These are phyloP conservation scores for Malus domestica DNA, from an alignment of 306 rosid species.

Conservation along the genomic window DNA sequence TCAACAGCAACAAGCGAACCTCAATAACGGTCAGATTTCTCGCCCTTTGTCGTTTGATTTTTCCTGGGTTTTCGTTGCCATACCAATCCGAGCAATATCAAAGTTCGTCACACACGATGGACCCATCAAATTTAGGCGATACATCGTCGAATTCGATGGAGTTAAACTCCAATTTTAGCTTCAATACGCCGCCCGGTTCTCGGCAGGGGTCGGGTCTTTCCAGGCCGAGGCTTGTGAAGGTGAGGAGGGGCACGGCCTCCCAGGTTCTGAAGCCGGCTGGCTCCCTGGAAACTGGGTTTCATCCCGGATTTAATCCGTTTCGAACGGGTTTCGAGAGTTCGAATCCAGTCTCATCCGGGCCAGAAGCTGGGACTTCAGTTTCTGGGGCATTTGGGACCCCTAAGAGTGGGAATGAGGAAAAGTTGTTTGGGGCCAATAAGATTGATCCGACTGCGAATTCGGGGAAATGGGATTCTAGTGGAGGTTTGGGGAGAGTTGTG, in stretches of 20 bases:
- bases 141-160: constrained; percentile 26
- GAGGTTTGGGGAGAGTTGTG: constrained; percentile 20
- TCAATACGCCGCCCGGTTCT: constrained; percentile 33
- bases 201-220: constrained; percentile 43
- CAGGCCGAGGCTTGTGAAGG: constrained; percentile 59
- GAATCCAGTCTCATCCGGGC: constrained; percentile 6
- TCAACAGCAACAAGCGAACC: not conserved
- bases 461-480: constrained; percentile 7
- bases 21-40: constrained; percentile 27
- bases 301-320: constrained; percentile 47
- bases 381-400: constrained; percentile 17
- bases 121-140: constrained; percentile 35
- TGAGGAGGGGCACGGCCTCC: constrained; percentile 44
- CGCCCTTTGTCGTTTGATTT: constrained; percentile 6
- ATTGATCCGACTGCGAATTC: constrained; percentile 7
- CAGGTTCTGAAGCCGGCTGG: constrained; percentile 29
- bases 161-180: constrained; percentile 25
- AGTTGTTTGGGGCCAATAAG: constrained; percentile 28
- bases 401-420: constrained; percentile 25
- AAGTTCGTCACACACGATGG: constrained; percentile 34
- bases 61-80: constrained; percentile 18
- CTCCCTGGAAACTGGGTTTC: constrained; percentile 15
- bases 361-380: constrained; percentile 13
- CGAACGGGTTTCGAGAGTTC: constrained; percentile 16
- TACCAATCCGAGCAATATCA: constrained; percentile 3